Conservation (phyloP, 257 asterid genomes). For the Nemophila menziesii region DNA sequence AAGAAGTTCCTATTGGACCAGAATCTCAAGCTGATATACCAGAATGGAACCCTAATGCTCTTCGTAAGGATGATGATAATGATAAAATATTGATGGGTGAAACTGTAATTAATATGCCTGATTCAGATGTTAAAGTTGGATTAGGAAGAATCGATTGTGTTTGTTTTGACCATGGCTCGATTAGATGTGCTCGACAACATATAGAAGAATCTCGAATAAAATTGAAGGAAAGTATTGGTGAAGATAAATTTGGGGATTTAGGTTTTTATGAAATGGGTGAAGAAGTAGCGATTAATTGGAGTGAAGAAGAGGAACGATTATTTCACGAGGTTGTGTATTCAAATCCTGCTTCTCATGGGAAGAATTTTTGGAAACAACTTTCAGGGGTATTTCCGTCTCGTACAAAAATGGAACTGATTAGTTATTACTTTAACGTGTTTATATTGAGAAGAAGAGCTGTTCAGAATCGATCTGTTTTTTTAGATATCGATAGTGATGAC, state of each 20-base stretch:
- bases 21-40: slow-evolving; percentile 66
- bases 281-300: slow-evolving; percentile 56
- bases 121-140: slow-evolving; percentile 25
- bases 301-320: slow-evolving; percentile 45
- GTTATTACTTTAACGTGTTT: slow-evolving; percentile 77
- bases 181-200: slow-evolving; percentile 68
- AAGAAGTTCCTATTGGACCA: slow-evolving; percentile 55
- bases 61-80: slow-evolving; percentile 13
- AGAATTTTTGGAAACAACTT: slow-evolving; percentile 63
- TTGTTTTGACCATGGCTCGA: slow-evolving; percentile 62
- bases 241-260: slow-evolving; percentile 28
- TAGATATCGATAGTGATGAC: slow-evolving; percentile 81
- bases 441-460: slow-evolving; percentile 54
- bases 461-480: slow-evolving; percentile 51
- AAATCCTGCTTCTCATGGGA: slow-evolving; percentile 45
- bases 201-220: slow-evolving; percentile 52
- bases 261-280: slow-evolving; percentile 75
- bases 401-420: slow-evolving; percentile 46
- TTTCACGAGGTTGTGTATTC: slow-evolving; percentile 58
- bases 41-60: slow-evolving; percentile 26
- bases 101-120: slow-evolving; percentile 34
- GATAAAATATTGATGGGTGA: slow-evolving; percentile 32
- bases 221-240: slow-evolving; percentile 33
- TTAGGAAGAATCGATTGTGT: slow-evolving; percentile 40
- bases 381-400: slow-evolving; percentile 42